These are phyloP conservation scores for Aspergillus sp. DNA, from an alignment of 2,329 filamentous ascomycete genomes.

Conservation along the genomic window DNA sequence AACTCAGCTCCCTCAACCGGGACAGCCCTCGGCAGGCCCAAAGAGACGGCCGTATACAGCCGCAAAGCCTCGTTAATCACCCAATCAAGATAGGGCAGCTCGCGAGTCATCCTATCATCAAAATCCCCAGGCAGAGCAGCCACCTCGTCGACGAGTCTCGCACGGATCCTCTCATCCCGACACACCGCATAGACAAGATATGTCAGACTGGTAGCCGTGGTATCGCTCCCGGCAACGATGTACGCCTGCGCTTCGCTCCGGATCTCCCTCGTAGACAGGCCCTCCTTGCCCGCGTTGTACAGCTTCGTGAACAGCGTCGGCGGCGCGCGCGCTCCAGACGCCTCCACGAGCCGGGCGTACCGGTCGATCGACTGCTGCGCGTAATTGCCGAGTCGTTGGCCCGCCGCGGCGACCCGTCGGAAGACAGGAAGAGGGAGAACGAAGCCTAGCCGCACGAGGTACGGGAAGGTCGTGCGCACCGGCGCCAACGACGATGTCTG, in stretches of 20 bases:
- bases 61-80: slow-evolving; percentile 59
- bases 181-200: slow-evolving; percentile 35
- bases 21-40: slow-evolving; percentile 52
- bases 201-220: slow-evolving; percentile 50
- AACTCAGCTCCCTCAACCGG: slow-evolving; percentile 45
- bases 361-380: slow-evolving; percentile 22
- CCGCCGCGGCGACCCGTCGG: slow-evolving; percentile 14
- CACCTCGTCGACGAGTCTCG: slow-evolving; percentile 20
- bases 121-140: slow-evolving; percentile 14
- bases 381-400: slow-evolving; percentile 21
- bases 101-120: slow-evolving; percentile 44
- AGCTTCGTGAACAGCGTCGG: slow-evolving; percentile 28
- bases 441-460: slow-evolving; percentile 15
- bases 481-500: slow-evolving; percentile 13
- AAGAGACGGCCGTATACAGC: slow-evolving; percentile 56
- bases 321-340: slow-evolving; percentile 12
- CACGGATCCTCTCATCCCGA: slow-evolving; percentile 10
- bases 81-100: slow-evolving; percentile 54
- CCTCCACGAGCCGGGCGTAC: slow-evolving; percentile 19
- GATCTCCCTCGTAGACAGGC: slow-evolving; percentile 35
- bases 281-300: slow-evolving; percentile 20
- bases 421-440: slow-evolving; percentile 25
- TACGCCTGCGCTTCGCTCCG: slow-evolving; percentile 41
- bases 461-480: slow-evolving; percentile 25
- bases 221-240: slow-evolving; percentile 54